A percentile compares a stretch with the other conserved stretches of the same genome.
Conservation (phyloP, 805 yeast genomes). For the Saccharomyces mikatae region DNA sequence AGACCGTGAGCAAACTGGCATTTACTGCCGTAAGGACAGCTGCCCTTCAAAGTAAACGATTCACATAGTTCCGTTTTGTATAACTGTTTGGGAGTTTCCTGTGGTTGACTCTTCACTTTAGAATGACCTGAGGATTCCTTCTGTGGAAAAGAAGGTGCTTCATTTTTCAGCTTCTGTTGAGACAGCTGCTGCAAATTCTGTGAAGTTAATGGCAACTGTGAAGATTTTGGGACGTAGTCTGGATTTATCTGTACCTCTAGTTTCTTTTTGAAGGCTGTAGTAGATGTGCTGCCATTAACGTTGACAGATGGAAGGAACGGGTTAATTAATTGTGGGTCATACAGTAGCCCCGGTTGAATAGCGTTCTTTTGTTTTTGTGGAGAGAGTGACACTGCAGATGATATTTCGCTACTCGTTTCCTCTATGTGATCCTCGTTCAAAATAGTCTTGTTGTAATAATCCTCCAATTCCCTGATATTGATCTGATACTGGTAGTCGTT, state of each 20-base stretch:
- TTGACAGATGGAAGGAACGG: not conserved
- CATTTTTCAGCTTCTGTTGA: constrained; percentile 5
- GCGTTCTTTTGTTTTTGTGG: not conserved
- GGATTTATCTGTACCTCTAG: constrained; percentile 20
- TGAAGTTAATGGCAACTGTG: constrained; percentile 17
- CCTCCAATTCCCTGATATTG: constrained; percentile 17
- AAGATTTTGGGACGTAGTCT: constrained; percentile 14
- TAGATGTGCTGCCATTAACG: not conserved
- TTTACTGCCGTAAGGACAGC: constrained; percentile 79
- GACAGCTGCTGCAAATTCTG: constrained; percentile 13
- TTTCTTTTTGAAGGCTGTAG: constrained; percentile 1
- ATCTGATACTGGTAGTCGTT: not conserved
- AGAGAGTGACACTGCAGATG: not conserved
- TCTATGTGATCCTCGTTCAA: constrained; percentile 12
- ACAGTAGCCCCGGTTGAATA: not conserved
- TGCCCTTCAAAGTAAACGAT: constrained; percentile 54
- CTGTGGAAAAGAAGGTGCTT: not conserved
- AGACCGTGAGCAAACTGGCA: constrained; percentile 92
- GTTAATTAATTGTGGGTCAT: not conserved
- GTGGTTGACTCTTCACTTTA: not conserved
- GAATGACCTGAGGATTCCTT: not conserved
- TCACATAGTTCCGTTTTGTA: constrained; percentile 87
- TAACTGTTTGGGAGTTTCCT: constrained; percentile 39
- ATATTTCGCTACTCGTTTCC: not conserved
- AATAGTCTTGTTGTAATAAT: constrained; percentile 18